Conservation (phyloP, 352 stramenopile species). For the Globisporangium irregulare region DNA sequence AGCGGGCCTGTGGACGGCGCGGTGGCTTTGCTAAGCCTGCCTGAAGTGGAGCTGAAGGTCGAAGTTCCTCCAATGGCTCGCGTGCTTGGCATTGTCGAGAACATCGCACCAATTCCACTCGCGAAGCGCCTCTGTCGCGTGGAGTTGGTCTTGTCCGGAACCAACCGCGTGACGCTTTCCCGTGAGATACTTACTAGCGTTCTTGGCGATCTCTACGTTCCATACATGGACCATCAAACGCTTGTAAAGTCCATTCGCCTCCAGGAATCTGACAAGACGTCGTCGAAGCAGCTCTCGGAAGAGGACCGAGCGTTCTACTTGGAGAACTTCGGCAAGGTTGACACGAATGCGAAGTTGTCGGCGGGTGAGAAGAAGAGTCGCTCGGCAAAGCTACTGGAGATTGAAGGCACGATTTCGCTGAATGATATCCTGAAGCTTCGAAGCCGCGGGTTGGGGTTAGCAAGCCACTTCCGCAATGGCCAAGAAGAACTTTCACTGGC, state of each 20-base stretch:
- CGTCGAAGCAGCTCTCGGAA: slow-evolving; percentile 31
- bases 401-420: slow-evolving; percentile 46
- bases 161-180: slow-evolving; percentile 40
- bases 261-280: slow-evolving; percentile 39
- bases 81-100: slow-evolving; percentile 54
- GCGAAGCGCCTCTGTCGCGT: slow-evolving; percentile 36
- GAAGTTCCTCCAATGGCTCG: slow-evolving; percentile 55
- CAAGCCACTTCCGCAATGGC: slow-evolving; percentile 37
- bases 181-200: slow-evolving; percentile 44
- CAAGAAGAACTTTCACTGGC: slow-evolving; percentile 39
- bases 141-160: slow-evolving; percentile 34
- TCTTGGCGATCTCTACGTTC: slow-evolving; percentile 52
- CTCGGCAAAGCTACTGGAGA: slow-evolving; percentile 31
- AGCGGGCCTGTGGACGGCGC: slow-evolving; percentile 19
- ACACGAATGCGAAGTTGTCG: slow-evolving; percentile 41
- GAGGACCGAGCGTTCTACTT: slow-evolving; percentile 58
- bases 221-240: slow-evolving; percentile 50
- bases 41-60: slow-evolving; percentile 40
- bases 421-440: slow-evolving; percentile 50
- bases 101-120: slow-evolving; percentile 47
- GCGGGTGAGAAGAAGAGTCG: slow-evolving; percentile 37
- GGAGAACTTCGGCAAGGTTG: slow-evolving; percentile 41
- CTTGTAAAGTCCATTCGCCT: slow-evolving; percentile 50
- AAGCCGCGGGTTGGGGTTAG: slow-evolving; percentile 33
- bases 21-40: slow-evolving; percentile 34